These are phyloP conservation scores for Thelephora terrestris DNA, from an alignment of 1,284 basidiomycete species.

Conservation along the genomic window DNA sequence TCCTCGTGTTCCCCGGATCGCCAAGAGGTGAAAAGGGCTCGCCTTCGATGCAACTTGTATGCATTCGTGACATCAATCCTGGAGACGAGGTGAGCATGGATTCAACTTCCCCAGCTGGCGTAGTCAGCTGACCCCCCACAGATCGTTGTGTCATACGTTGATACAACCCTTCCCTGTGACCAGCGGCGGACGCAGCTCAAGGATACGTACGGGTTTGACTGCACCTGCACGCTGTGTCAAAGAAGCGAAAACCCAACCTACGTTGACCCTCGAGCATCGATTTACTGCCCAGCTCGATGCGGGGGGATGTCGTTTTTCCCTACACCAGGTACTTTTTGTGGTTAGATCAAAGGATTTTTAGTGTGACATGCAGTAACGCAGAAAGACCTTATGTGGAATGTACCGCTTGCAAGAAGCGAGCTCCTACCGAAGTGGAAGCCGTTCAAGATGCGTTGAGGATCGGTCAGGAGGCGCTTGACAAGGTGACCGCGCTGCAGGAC, in stretches of 20 bases:
- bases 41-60: constrained; percentile 63
- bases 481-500: constrained; percentile 52
- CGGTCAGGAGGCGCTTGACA: constrained; percentile 60
- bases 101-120: background rate
- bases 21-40: constrained; percentile 31
- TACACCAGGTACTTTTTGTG: constrained; percentile 35
- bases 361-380: constrained; percentile 14
- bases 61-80: constrained; percentile 49
- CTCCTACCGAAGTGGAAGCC: constrained; percentile 31
- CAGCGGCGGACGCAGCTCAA: constrained; percentile 49
- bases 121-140: constrained; percentile 13
- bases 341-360: background rate
- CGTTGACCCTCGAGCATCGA: constrained; percentile 60
- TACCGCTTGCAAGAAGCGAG: constrained; percentile 41
- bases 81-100: constrained; percentile 56
- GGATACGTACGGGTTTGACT: constrained; percentile 76
- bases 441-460: constrained; percentile 51
- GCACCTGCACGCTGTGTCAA: constrained; percentile 56
- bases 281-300: constrained; percentile 59
- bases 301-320: constrained; percentile 50
- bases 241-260: constrained; percentile 6
- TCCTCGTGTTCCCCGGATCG: constrained; percentile 74
- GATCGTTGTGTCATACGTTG: constrained; percentile 76
- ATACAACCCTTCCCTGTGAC: constrained; percentile 58
- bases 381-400: constrained; percentile 44